Evolutionary conservation across 805 yeast genomes (phyloP).

Genomic region (Pachysolen tannophilus): DNA sequence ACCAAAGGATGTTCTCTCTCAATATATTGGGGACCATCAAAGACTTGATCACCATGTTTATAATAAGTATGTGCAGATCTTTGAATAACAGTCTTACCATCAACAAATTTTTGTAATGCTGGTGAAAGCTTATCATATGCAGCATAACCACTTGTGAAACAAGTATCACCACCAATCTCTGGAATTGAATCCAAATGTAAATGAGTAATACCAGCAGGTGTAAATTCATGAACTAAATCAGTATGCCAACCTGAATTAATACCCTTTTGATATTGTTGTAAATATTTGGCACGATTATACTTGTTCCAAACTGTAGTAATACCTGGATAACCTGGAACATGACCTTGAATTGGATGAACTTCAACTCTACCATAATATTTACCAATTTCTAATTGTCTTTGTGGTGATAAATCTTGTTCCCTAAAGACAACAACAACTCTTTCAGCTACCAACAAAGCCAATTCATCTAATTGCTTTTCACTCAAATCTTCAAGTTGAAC

Average conservation of each 20-base stretch:
- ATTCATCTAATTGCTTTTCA: slow-evolving; percentile 37
- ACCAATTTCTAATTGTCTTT: slow-evolving; percentile 33
- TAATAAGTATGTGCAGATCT: slow-evolving; percentile 31
- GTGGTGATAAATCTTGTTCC: slow-evolving; percentile 31
- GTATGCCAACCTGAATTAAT: slow-evolving; percentile 34
- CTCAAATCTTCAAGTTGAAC: slow-evolving; percentile 31
- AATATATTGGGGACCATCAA: slow-evolving; percentile 32
- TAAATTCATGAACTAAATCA: slow-evolving; percentile 46
- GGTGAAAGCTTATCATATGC: slow-evolving; percentile 50
- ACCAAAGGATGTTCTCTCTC: slow-evolving; percentile 54
- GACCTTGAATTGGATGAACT: slow-evolving; percentile 26
- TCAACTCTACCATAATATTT: slow-evolving; percentile 34
- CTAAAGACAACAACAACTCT: slow-evolving; percentile 43
- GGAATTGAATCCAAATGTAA: slow-evolving; percentile 45
- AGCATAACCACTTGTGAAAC: slow-evolving; percentile 52
- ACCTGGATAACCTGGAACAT: slow-evolving; percentile 26
- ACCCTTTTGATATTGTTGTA: slow-evolving; percentile 5
- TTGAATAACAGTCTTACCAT: slow-evolving; percentile 41
- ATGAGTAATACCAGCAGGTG: slow-evolving; percentile 49
- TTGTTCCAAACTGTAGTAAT: slow-evolving; percentile 26
- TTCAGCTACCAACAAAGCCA: slow-evolving; percentile 38
- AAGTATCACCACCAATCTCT: slow-evolving; percentile 45
- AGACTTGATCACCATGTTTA: slow-evolving; percentile 20
- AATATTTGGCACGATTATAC: slow-evolving; percentile 13
- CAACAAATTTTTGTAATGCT: slow-evolving; percentile 40